phyloP scores from a whole-genome alignment of 1,284 basidiomycete genomes.

The Puccinia horiana region DNA sequence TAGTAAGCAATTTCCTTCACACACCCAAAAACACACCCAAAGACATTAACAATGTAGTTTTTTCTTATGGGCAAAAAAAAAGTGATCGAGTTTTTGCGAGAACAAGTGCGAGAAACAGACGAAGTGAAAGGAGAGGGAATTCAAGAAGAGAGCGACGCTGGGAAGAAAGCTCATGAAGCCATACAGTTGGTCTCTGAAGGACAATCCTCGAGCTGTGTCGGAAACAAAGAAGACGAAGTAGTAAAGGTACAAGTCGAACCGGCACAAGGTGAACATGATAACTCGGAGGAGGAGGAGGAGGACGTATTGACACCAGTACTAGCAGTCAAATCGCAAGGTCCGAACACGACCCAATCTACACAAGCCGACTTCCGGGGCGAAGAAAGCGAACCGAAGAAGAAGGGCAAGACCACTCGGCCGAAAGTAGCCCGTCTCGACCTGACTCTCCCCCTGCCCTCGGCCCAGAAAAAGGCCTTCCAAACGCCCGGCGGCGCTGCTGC shows the following conservation, averaged over 20 bases:
- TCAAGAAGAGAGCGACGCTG: background rate
- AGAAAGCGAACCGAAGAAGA: background rate
- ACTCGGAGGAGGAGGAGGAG: background rate
- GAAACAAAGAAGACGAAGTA: background rate
- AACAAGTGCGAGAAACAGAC: background rate
- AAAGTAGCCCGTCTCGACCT: slow-evolving; percentile 5
- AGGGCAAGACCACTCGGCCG: background rate
- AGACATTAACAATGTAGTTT: background rate
- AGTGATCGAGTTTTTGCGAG: slow-evolving; percentile 26
- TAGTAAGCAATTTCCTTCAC: background rate
- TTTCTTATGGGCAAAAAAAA: background rate
- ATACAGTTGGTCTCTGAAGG: too few species aligned
- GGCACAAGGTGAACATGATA: background rate
- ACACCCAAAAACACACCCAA: background rate
- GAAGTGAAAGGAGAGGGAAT: background rate
- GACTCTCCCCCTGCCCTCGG: background rate
- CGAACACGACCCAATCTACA: too few species aligned
- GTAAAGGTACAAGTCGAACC: background rate
- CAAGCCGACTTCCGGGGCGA: too few species aligned
- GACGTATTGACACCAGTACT: too few species aligned
- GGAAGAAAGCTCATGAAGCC: too few species aligned
- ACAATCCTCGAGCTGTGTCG: too few species aligned
- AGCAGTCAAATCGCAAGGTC: too few species aligned
- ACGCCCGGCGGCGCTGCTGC: background rate
- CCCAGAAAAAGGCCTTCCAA: background rate